Base-by-base conservation (phyloP, 768 basidiomycete genomes). In the Lactarius tabidus region DNA sequence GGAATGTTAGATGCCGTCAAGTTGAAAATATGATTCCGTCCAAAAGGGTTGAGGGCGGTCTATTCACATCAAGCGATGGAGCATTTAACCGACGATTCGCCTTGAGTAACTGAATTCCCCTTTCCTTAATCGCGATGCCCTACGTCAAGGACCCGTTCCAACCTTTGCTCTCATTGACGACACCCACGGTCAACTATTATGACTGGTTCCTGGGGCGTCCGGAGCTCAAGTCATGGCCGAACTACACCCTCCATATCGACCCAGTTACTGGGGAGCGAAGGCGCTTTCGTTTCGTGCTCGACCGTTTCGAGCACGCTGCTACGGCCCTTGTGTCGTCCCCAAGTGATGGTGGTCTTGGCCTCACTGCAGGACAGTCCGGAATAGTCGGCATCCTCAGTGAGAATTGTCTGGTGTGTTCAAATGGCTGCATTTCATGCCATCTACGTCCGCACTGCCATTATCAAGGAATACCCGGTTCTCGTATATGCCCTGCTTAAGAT, bases 361-460 rank as follows among this genome's bases (percentile, higher is more conserved):
- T 91, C 14, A 10, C 17, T 2, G 15, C 59, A 14, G 57, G 51
- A 7, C 70, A 74, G 57, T 77, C 80, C 0, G 86, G 88, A 59
- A 82, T 90, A 28, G 79, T 90, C 23, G 90, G 88, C 7, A 82
- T 92, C 18, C 80, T 90, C 71, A 84, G 83, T 73, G 81, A 87
- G 54, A 92, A 91, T 71, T 86, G 82, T 39, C 71, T 85, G 72
- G 90, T 89, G 74, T 67, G 84, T 73, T 7, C 18, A n/a, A 48
- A 12, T 14, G 23, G 6, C 26, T 14, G 23, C 6, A 23, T 48
- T 28, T 36, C 15, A 12, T 29, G 41, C 23, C 41, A 41, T 33
- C 6, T 41, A 39, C n/a, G 23, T 53, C 6, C 63, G 60, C 43
- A 65, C 15, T 28, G 26, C 10, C 9, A 29, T 60, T 6, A 15